These are phyloP conservation scores for Spinellus fusiger DNA, from an alignment of 192 early-diverging fungal species.

Conservation along the genomic window DNA sequence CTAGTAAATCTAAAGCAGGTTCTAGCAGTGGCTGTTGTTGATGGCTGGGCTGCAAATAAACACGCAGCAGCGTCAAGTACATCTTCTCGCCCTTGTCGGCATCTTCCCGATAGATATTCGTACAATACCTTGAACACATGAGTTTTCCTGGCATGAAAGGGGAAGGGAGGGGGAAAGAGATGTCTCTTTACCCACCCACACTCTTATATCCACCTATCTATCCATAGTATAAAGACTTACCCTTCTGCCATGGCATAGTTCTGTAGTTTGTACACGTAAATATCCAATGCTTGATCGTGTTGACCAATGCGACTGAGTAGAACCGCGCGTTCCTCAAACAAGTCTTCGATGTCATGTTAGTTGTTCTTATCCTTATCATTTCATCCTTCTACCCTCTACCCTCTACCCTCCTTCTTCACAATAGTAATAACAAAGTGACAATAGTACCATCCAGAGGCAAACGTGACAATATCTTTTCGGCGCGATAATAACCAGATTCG, in stretches of 20 bases:
- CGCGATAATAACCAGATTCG: slow-evolving; percentile 61
- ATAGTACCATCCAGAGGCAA: slow-evolving; percentile 65
- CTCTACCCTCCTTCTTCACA: too few species aligned
- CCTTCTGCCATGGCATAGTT: slow-evolving; percentile 64
- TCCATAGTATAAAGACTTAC: slow-evolving; percentile 29
- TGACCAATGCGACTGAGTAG: slow-evolving; percentile 77
- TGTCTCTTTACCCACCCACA: neutral
- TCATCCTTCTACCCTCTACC: too few species aligned
- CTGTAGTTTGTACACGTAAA: slow-evolving; percentile 75
- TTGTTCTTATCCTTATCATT: neutral
- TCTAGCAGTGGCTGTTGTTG: slow-evolving; percentile 43
- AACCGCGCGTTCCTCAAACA: slow-evolving; percentile 78
- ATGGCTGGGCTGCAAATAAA: slow-evolving; percentile 50
- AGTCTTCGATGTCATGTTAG: slow-evolving; percentile 30
- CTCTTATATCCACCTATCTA: neutral
- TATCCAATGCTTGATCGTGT: slow-evolving; percentile 78
- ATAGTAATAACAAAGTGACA: neutral
- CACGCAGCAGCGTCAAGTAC: slow-evolving; percentile 56
- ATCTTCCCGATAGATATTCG: slow-evolving; percentile 45
- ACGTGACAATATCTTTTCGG: slow-evolving; percentile 65
- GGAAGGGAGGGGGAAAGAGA: neutral
- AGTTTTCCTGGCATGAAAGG: neutral
- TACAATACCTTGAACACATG: slow-evolving; percentile 54
- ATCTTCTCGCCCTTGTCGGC: slow-evolving; percentile 46
- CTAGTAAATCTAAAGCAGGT: slow-evolving; percentile 54